Evolutionary conservation across 108 stramenopile genomes (phyloP), one percentile per base, ranked within the genome.

Genomic region (Skeletonema tropicum): DNA sequence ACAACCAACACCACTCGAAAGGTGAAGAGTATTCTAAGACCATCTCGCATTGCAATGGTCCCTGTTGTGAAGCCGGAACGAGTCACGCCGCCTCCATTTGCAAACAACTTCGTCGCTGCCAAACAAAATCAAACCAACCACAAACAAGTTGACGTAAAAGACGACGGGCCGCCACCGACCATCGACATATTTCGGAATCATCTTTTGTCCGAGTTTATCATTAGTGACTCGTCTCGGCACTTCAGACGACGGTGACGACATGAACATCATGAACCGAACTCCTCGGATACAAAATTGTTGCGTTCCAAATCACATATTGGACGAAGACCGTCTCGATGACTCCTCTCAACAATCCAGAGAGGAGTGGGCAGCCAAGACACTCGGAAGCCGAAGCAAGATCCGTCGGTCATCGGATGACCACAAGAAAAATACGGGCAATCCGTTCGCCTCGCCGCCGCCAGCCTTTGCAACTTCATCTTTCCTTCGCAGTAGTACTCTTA

Each of bases 281-380:
- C 6, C 48, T 19, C 48, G 48, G 19, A 49, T 21, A 21, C 17
- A 12, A 41, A 41, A 49, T 19, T 1, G 14, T 19, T 49, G 48
- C 48, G 14, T 49, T 17, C 48, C 48, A 49, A 49, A 19, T 5
- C 19, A 49, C 48, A 49, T 49, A 19, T 21, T 21, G 48, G 48
- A 19, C 0, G 48, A 49, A 49, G 48, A 49, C 48, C 48, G 48
- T 14, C 48, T 49, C 19, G 48, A 49, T 21, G 19, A 5, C n/a
- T 49, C 48, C n/a, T 49, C 48, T 49, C 12, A 14, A 7, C n/a
- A 49, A 17, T 49, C 48, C 48, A 14, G 19, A 49, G 48, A 49
- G 48, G 48, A 49, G 48, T 49, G 48, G 48, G 48, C 48, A 49
- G 48, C 48, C 48, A 49, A 49, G 48, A 49, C 48, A 5, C 48